Base-by-base conservation (phyloP, 2,329 filamentous ascomycete species). In the Ophiostoma australiae region DNA sequence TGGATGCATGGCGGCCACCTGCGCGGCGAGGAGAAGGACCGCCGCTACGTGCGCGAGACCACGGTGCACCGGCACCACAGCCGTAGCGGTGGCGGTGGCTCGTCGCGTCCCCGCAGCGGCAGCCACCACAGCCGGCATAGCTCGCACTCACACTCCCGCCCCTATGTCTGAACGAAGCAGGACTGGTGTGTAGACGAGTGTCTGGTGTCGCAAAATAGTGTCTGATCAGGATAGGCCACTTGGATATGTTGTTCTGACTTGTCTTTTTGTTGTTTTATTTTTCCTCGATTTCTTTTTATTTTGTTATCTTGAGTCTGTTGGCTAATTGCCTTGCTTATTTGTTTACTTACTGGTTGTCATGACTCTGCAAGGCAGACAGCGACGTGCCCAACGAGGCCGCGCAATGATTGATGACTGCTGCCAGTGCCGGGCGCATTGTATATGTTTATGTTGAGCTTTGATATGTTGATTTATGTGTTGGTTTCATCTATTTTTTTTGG, bases 1-100 rank as follows among this genome's bases (percentile, higher is more conserved):
- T 86, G 83, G 74, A 78, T 84, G 75, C 86, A 82, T 80, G 90
- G 81, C 78, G 83, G 83, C 72, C 78, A 76, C 73, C 35, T 75
- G 58, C 35, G 82, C 75, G 68, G 75, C 74, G 76, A 78, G 70
- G 82, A 85, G 75, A 79, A 81, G 70, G 84, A 87, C 75, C 82
- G 83, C 11, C 79, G 79, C 74, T 80, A 84, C 74, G 80, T 84
- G 76, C 82, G 85, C 75, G 82, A 81, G 72, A 77, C 80, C 65
- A 82, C 83, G 75, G 78, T 77, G 72, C 80, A 79, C 33, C 80
- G 82, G 70, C 81, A 82, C 75, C 69, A 39, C 66, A 69, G 63
- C 66, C 78, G 80, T 73, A 80, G 80, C 71, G 76, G 75, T 44
- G 77, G 78, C 75, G 80, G 81, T 70, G 81, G 83, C 73, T 78